Evolutionary conservation across 441 rosid species (phyloP).

Genomic region (Adansonia rubrostipa): DNA sequence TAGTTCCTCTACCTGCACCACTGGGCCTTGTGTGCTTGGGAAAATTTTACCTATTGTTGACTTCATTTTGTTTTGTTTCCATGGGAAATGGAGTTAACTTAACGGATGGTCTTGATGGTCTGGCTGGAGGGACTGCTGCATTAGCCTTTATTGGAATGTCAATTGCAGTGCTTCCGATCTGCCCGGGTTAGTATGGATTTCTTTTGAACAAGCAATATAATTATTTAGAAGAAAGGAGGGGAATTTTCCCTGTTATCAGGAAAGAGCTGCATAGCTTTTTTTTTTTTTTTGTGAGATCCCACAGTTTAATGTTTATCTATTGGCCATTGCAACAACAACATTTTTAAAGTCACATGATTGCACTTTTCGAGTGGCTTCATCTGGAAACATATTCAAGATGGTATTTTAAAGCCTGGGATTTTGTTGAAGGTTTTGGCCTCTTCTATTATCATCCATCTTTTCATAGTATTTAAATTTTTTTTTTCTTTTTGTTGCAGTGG

Average conservation of each 20-base stretch:
- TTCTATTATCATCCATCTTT: background rate
- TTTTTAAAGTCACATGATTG: background rate
- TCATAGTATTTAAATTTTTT: background rate
- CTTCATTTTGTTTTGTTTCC: slow-evolving; percentile 78
- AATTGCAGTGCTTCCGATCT: slow-evolving; percentile 82
- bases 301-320: background rate
- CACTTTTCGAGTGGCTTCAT: background rate
- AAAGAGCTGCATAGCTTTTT: background rate
- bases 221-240: background rate
- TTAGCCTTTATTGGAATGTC: slow-evolving; percentile 90
- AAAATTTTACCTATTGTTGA: slow-evolving; percentile 63
- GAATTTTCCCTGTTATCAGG: background rate
- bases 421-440: background rate
- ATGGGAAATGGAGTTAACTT: slow-evolving; percentile 79
- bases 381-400: background rate
- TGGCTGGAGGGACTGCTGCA: slow-evolving; percentile 86
- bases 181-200: slow-evolving; percentile 65
- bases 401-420: background rate
- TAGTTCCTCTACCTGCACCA: slow-evolving; percentile 84
- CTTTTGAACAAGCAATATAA: slow-evolving; percentile 3
- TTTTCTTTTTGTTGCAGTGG: background rate
- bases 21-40: slow-evolving; percentile 81
- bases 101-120: slow-evolving; percentile 84
- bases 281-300: background rate
- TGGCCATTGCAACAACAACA: background rate